These are phyloP conservation scores for Chrysoporthe austroafricana DNA, from an alignment of 2,329 filamentous ascomycete species.

Conservation along the genomic window DNA sequence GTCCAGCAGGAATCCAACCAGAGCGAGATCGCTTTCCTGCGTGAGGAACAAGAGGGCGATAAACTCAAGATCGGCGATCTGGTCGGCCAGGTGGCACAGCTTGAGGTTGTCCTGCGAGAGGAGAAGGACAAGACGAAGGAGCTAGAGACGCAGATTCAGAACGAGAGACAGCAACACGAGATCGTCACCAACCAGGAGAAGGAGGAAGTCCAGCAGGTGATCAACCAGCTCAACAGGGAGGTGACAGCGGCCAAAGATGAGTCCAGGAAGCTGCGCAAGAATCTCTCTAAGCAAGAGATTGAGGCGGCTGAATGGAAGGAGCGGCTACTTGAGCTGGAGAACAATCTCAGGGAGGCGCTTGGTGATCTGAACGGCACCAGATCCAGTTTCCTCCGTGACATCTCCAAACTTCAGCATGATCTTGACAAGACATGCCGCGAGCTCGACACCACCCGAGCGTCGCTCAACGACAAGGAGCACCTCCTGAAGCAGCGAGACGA, in stretches of 20 bases:
- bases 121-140: conserved; percentile 78
- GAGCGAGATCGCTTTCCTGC: conserved; percentile 89
- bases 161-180: conserved; percentile 85
- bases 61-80: conserved; percentile 98
- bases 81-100: conserved; percentile 78
- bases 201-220: conserved; percentile 89
- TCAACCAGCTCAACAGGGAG: conserved; percentile 91
- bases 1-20: conserved; percentile 94
- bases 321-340: conserved; percentile 86
- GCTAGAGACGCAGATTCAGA: conserved; percentile 73
- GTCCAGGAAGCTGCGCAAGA: conserved; percentile 79
- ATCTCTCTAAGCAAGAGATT: conserved; percentile 78
- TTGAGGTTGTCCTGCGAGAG: conserved; percentile 79
- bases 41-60: conserved; percentile 95
- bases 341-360: conserved; percentile 81
- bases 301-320: conserved; percentile 93
- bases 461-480: conserved; percentile 86
- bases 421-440: conserved; percentile 83
- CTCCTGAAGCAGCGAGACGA: conserved; percentile 88
- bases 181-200: conserved; percentile 87
- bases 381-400: conserved; percentile 72
- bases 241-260: conserved; percentile 84
- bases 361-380: conserved; percentile 87
- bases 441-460: conserved; percentile 75
- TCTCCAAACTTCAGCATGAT: conserved; percentile 85